Percentiles rank a stretch among this genome's conserved stretches.
phyloP scores from a whole-genome alignment of 1,284 basidiomycete genomes.

The Rhodotorula sp. region DNA sequence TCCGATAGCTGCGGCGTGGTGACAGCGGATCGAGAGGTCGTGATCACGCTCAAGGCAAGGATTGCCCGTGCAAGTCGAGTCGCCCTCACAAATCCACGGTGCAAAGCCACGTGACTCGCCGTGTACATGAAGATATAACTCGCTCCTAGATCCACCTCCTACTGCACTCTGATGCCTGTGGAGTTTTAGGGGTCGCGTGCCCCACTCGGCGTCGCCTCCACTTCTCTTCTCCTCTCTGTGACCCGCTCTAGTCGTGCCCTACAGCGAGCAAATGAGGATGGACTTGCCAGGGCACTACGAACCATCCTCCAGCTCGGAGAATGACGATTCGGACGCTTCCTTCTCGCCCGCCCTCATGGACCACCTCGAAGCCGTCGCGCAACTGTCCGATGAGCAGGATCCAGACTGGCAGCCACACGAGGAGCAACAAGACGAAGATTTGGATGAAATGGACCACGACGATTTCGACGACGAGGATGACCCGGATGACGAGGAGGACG shows the following conservation, averaged over 20 bases:
- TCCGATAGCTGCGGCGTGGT: no score
- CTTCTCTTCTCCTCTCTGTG: neutral
- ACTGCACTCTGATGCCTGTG: neutral
- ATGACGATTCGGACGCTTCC: constrained; percentile 4
- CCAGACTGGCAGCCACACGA: constrained; percentile 10
- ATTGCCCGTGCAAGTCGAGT: no score
- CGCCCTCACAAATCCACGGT: no score
- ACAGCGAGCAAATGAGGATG: neutral
- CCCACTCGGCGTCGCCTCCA: constrained; percentile 2
- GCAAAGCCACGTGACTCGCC: neutral
- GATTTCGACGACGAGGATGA: constrained; percentile 8
- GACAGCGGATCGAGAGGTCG: no score
- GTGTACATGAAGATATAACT: neutral
- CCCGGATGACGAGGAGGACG: constrained; percentile 1
- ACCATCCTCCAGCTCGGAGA: neutral
- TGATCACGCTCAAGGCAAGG: no score
- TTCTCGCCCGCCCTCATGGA: neutral
- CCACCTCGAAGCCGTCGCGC: constrained; percentile 34
- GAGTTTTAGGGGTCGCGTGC: neutral
- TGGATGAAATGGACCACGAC: constrained; percentile 15
- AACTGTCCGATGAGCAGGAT: constrained; percentile 34
- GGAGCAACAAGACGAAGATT: neutral
- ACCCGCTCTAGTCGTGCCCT: neutral
- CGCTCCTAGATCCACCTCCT: no score
- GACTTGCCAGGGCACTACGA: constrained; percentile 18